Evolutionary conservation across 2,329 filamentous ascomycete species (phyloP), one percentile per base, ranked within the genome.

Genomic region (Chaetomiaceae sp.): DNA sequence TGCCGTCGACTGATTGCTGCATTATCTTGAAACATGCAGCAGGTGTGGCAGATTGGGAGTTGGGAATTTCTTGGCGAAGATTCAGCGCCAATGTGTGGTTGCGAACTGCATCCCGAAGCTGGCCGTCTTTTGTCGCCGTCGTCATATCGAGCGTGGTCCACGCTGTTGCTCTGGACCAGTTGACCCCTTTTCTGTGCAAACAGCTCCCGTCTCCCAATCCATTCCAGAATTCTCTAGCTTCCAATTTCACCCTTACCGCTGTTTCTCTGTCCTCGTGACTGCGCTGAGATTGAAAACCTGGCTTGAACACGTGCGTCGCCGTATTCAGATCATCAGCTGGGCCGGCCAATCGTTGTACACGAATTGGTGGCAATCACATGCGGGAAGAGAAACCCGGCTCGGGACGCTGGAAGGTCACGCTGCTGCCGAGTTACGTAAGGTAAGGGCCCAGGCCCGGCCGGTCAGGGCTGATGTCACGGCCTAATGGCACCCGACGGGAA

Each of bases 341-440:
- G 37, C 12, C 33, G 27, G 22, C 57, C 59, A 54, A 57, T 57
- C 51, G 54, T 54, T 52, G 3, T 50, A 52, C 17, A 54, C 23
- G 29, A 12, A 42, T 57, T 50, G 15, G 11, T 27, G 38, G 15
- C 33, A 54, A 43, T 57, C 48, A 57, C 51, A 56, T 59, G 56
- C 34, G 47, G 39, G 36, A 22, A 37, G 31, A 9, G 29, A 9
- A 25, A 2, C 23, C 48, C 14, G 49, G n/a, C 14, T 42, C 37
- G 38, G 29, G 9, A 33, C 15, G 33, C 27, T 45, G 31, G 47
- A 40, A 54, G 56, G 59, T 61, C 56, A 61, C 57, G 51, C 47
- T 59, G 57, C 40, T 54, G 50, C 44, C 29, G 20, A 38, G 60
- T 64, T 64, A 64, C 60, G 61, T 63, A 64, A 63, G 49, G 61